Base-by-base conservation (phyloP, 345 rosid genomes). In the Linum trigynum region DNA sequence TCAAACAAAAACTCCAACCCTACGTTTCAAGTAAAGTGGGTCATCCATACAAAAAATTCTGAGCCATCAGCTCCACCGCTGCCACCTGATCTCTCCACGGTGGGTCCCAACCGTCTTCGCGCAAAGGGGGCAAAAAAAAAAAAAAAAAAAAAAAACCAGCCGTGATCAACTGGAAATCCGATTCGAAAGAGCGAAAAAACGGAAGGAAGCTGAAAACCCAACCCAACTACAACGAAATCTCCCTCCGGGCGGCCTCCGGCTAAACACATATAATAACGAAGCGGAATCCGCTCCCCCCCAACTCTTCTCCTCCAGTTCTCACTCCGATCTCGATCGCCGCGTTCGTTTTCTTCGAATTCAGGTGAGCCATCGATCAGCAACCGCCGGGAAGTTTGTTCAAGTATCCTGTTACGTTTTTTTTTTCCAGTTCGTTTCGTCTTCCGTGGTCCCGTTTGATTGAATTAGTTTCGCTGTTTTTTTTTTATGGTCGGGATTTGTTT, bases 261-360 rank as follows among this genome's bases (percentile, higher is more conserved):
- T 32, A 5, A 37, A n/a, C 9, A 58, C 1, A 37, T 2, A 8
- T 37, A 58, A 32, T 16, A 23, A 10, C 9, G 38, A 23, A 6
- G 7, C n/a, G 3, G 7, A 8, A 9, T 58, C 61, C 35, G 2
- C 61, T 15, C 61, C 39, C 61, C 16, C 1, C 61, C 61, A 2
- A 11, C 61, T 58, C 61, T 58, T 32, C n/a, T 37, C 61, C 61
- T 37, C 61, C 61, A 23, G 2, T 37, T 58, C 56, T 51, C 56
- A 8, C 56, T 51, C 56, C 61, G 1, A 23, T 58, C 61, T n/a
- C 35, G 7, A 3, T 37, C 61, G 38, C 61, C n/a, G 9, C 35
- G 23, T 10, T 15, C 61, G 10, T 17, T 15, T 17, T 37, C 61
- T 57, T 3, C 11, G 53, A 12, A 2, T 14, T 48, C 53, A 48